These are phyloP conservation scores for Yarrowia bubula DNA, from an alignment of 805 yeast genomes.

Conservation along the genomic window DNA sequence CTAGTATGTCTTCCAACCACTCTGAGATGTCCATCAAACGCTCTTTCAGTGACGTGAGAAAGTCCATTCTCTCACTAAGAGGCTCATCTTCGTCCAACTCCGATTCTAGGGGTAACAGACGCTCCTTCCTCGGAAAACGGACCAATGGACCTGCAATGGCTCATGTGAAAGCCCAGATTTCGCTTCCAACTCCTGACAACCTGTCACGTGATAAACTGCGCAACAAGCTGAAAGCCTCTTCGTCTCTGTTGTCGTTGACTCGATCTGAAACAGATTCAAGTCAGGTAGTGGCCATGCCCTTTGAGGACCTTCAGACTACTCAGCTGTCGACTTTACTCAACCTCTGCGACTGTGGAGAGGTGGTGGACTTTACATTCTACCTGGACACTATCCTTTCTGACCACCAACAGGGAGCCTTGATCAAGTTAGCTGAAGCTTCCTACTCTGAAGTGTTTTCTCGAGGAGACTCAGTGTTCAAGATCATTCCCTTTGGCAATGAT, in stretches of 20 bases:
- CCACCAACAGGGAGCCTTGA: conserved; percentile 35
- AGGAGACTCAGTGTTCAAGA: conserved; percentile 45
- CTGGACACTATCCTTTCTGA: conserved; percentile 29
- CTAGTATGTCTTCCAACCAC: conserved; percentile 18
- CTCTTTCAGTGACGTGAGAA: conserved; percentile 27
- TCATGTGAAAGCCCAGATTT: conserved; percentile 47
- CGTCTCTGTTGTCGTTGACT: conserved; percentile 47
- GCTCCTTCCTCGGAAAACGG: conserved; percentile 13
- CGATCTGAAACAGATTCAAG: conserved; percentile 31
- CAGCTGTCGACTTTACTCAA: conserved; percentile 41
- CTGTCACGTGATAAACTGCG: conserved; percentile 55
- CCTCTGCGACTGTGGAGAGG: conserved; percentile 41
- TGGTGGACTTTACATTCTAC: conserved; percentile 40
- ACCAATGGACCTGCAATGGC: conserved; percentile 17
- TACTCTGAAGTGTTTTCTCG: conserved; percentile 46
- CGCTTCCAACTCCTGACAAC: conserved; percentile 58
- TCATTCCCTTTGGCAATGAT: conserved; percentile 53
- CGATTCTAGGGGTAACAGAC: conserved; percentile 20
- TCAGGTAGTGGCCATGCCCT: conserved; percentile 39
- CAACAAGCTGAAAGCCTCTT: conserved; percentile 51
- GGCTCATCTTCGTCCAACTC: conserved; percentile 21
- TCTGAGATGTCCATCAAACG: conserved; percentile 29
- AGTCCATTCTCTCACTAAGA: conserved; percentile 23
- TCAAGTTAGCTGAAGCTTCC: conserved; percentile 49
- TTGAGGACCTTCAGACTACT: conserved; percentile 40